Conservation (phyloP, 257 asterid genomes). For the Fraxinus quadrangulata region DNA sequence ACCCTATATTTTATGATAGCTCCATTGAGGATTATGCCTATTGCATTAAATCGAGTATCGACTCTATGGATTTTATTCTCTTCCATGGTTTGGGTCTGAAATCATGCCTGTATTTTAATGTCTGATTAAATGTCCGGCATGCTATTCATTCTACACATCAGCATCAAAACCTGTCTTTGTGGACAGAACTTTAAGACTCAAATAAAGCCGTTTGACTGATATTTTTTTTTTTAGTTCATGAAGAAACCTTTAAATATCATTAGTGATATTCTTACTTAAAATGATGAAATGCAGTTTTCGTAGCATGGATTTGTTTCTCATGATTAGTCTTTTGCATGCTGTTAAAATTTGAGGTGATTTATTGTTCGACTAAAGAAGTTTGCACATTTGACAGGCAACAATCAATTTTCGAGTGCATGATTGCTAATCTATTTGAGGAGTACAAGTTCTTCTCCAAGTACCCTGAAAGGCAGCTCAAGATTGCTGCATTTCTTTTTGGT, state of each 20-base stretch:
- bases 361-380: slow-evolving; percentile 3
- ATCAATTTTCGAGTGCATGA: slow-evolving; percentile 74
- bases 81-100: neutral
- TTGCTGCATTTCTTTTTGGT: slow-evolving; percentile 87
- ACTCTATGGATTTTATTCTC: neutral
- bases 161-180: slow-evolving; percentile 5
- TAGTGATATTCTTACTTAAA: slow-evolving; percentile 1
- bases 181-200: neutral
- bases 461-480: slow-evolving; percentile 82
- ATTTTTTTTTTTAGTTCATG: neutral
- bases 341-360: neutral
- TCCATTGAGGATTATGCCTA: slow-evolving; percentile 16
- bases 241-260: slow-evolving; percentile 7
- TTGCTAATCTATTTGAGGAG: slow-evolving; percentile 83
- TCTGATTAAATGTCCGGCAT: neutral
- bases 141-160: neutral
- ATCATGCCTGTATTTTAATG: neutral
- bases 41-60: slow-evolving; percentile 1
- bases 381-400: slow-evolving; percentile 70
- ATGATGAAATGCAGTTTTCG: neutral
- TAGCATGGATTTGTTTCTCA: neutral
- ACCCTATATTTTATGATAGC: slow-evolving; percentile 5
- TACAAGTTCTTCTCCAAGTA: slow-evolving; percentile 77
- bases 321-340: slow-evolving; percentile 1
- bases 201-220: neutral